phyloP scores from a whole-genome alignment of 805 yeast genomes.

The Spathaspora gorwiae region DNA sequence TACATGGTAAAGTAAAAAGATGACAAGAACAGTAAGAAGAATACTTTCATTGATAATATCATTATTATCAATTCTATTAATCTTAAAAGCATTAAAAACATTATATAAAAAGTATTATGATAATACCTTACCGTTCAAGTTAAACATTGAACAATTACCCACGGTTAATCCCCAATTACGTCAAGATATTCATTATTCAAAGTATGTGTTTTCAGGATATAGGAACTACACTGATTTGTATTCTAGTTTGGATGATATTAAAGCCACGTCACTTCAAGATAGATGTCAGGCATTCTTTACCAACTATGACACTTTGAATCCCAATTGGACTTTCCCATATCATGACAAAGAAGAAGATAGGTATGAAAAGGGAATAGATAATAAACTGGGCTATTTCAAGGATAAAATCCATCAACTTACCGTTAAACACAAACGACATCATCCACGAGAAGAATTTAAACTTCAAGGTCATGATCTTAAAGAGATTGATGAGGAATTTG shows the following conservation, averaged over 20 bases:
- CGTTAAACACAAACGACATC: not conserved
- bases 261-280: conserved; percentile 13
- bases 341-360: conserved; percentile 2
- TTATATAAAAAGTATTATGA: too few relatives aligned
- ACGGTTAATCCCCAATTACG: conserved; percentile 10
- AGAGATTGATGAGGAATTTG: conserved; percentile 10
- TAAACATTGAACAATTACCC: not conserved
- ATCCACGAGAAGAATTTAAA: not conserved
- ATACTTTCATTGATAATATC: too few relatives aligned
- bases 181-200: conserved; percentile 18
- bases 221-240: conserved; percentile 12
- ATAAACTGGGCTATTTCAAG: conserved; percentile 16
- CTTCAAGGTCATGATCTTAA: not conserved
- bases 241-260: conserved; percentile 6
- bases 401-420: not conserved
- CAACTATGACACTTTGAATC: conserved; percentile 13
- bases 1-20: too few relatives aligned
- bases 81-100: too few relatives aligned
- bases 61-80: too few relatives aligned
- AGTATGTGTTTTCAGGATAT: conserved; percentile 18
- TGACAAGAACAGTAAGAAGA: too few relatives aligned
- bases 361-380: conserved; percentile 18
- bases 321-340: conserved; percentile 19
- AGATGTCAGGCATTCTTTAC: conserved; percentile 23
- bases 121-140: too few relatives aligned